A percentile compares a stretch with the other conserved stretches of the same genome.
These are phyloP conservation scores for Solanum microdontum DNA, from an alignment of 257 asterid species.

Conservation along the genomic window DNA sequence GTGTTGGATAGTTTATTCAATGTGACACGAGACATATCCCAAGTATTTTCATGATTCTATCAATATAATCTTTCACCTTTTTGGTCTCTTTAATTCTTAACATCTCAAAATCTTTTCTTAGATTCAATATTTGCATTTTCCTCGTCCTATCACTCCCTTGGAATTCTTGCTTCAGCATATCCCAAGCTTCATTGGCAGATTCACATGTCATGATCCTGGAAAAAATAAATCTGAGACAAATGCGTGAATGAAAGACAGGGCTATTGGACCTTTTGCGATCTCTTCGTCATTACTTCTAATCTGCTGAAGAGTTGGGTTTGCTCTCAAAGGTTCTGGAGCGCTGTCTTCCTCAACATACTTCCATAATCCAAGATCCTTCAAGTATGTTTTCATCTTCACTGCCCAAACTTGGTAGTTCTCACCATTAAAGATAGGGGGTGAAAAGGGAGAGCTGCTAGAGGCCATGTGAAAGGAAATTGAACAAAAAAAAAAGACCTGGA, in stretches of 20 bases:
- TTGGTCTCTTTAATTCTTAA: too few relatives aligned
- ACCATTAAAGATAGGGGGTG: too few relatives aligned
- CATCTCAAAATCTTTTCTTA: not conserved
- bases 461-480: not conserved
- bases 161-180: not conserved
- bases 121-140: not conserved
- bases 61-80: not conserved
- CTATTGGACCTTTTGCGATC: not conserved
- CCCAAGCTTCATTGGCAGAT: not conserved
- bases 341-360: not conserved
- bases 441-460: not conserved
- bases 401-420: not conserved
- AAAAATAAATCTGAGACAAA: not conserved
- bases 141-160: not conserved
- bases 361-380: not conserved
- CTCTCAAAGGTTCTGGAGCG: not conserved
- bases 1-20: not conserved
- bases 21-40: not conserved
- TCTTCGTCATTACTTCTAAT: not conserved
- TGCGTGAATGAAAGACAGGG: not conserved
- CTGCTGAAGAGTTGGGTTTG: not conserved
- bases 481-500: not conserved
- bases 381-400: not conserved
- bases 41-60: not conserved
- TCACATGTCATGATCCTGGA: not conserved